Evolutionary conservation across 2,329 filamentous ascomycete genomes (phyloP), one percentile per base, ranked within the genome.

Genomic region (Neocatenulostroma microsporum): DNA sequence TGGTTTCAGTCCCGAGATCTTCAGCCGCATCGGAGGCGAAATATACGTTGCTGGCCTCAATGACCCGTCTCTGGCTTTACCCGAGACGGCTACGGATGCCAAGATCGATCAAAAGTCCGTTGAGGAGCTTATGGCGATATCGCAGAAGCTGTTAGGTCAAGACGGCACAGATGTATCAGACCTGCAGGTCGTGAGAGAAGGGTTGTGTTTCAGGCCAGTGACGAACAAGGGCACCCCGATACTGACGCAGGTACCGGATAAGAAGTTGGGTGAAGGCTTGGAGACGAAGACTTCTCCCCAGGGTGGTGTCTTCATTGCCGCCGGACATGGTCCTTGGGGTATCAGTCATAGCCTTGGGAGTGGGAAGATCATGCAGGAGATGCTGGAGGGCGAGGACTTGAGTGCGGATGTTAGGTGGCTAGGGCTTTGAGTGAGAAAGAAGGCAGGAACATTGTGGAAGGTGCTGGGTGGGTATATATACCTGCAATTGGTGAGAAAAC

Each of bases 241-340:
- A 18, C 52, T 88, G 8, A 63, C 68, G 3, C 64, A 72, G 21
- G 60, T 86, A 18, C 59, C 66, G 2, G 76, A 83, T 45, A 54
- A 60, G 10, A 64, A 68, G 28, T 66, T 85, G 3, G 78, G 76
- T 1, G 52, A 50, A 10, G 61, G 63, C 0, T 52, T 72, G 5
- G 60, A 51, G 40, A 76, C 67, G 17, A 57, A 46, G 44, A 51
- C 51, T 18, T 57, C 53, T 13, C 51, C 50, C 0, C 65, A 67
- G 1, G 77, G 80, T 2, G 82, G 82, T 3, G 78, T 89, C 0
- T 88, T 75, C 54, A 57, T 87, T 24, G 77, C 79, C 1, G 69
- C 78, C 3, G 83, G 84, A 0, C 83, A 88, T 64, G 83, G 82
- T 0, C 79, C 82, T 0, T 88, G 83, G 83, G 83, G 82, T 6